Percentiles rank a stretch among this genome's conserved stretches.
Evolutionary conservation across 352 stramenopile species (phyloP).

Genomic region (Globisporangium camurandrum): DNA sequence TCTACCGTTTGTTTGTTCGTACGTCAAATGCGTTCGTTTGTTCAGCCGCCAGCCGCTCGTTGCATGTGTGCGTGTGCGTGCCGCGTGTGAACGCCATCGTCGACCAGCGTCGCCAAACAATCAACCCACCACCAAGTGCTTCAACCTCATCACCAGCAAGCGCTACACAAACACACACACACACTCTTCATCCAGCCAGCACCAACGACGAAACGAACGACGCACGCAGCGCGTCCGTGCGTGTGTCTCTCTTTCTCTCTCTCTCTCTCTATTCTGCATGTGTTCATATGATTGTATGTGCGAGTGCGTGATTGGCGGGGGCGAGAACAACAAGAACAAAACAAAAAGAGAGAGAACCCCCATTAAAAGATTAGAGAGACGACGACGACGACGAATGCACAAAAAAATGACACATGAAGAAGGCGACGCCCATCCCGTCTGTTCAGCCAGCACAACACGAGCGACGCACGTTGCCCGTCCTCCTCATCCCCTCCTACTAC

Average conservation of each 20-base stretch:
- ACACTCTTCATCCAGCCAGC: not conserved
- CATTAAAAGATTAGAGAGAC: conserved; percentile 19
- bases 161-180: no score
- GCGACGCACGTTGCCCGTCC: no score
- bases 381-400: not conserved
- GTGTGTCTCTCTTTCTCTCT: not conserved
- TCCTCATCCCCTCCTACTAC: no score
- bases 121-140: not conserved
- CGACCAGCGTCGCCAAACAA: not conserved
- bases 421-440: not conserved
- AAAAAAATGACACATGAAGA: no score
- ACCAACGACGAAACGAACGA: not conserved
- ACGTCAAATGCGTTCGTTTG: not conserved
- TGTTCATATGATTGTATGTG: conserved; percentile 3
- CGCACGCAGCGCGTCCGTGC: no score
- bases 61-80: conserved; percentile 5
- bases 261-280: not conserved
- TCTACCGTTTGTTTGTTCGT: no score
- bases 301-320: conserved; percentile 11
- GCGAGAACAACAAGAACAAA: not conserved
- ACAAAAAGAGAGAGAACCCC: conserved; percentile 10
- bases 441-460: not conserved
- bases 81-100: not conserved
- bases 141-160: not conserved
- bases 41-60: not conserved